Conservation (phyloP, 257 asterid genomes). For the Scutellaria baicalensis region DNA sequence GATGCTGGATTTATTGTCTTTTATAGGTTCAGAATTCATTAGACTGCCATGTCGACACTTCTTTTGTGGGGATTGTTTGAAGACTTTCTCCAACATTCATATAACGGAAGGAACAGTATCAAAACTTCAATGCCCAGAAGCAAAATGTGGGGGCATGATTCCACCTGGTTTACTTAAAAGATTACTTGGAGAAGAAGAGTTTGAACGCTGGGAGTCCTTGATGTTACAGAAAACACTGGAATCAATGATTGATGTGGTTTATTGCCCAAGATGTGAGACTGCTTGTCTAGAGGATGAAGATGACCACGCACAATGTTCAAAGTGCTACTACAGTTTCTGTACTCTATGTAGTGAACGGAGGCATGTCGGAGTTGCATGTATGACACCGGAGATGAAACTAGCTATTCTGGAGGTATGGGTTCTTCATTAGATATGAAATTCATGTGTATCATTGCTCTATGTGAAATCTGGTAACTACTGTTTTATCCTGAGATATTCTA, state of each 20-base stretch:
- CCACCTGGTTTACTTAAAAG: constrained; percentile 77
- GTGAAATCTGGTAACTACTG: background rate
- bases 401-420: constrained; percentile 50
- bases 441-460: background rate
- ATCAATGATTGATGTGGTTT: constrained; percentile 78
- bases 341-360: constrained; percentile 69
- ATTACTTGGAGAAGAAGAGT: constrained; percentile 63
- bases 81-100: constrained; percentile 61
- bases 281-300: constrained; percentile 80
- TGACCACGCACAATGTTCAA: constrained; percentile 77
- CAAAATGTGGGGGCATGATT: constrained; percentile 84
- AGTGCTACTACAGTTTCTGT: constrained; percentile 84
- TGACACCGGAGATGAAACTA: constrained; percentile 75
- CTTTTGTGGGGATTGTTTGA: constrained; percentile 73
- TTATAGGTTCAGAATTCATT: constrained; percentile 68
- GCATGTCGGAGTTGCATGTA: constrained; percentile 81
- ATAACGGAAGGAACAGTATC: constrained; percentile 69
- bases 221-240: constrained; percentile 67
- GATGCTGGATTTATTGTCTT: background rate
- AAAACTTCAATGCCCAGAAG: constrained; percentile 69
- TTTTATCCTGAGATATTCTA: background rate
- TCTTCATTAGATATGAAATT: background rate
- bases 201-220: constrained; percentile 75
- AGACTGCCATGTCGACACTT: constrained; percentile 81
- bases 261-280: constrained; percentile 96